Evolutionary conservation across 352 stramenopile genomes (phyloP), one percentile per base, ranked within the genome.

Genomic region (Globisporangium sylvaticum): DNA sequence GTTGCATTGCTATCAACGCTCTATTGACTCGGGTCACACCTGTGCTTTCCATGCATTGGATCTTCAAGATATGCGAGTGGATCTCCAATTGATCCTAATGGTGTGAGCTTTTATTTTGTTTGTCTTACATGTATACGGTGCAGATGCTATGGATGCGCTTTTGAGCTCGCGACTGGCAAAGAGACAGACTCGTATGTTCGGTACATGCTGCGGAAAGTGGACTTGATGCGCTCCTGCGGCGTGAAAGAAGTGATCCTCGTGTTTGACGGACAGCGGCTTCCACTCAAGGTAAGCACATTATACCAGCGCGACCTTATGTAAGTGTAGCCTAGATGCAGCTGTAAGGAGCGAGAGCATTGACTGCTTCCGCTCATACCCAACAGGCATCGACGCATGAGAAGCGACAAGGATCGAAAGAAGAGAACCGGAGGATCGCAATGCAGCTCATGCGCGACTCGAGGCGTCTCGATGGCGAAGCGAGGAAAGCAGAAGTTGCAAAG

Each of bases 81-180:
- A n/a, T 37, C 3, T 9, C 24, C 24, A 22, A 15, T 29, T 32
- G 50, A 56, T 2, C 50, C 54, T 59, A 2, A 59, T 22, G 18
- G 4, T 59, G 54, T n/a, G 50, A 29, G 27, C 53, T 25, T 22
- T 37, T 27, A 22, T 20, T 32, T 25, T 55, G 58, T 22, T 3
- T 42, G 5, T 46, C 7, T 50, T n/a, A n/a, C n/a, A n/a, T n/a
- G n/a, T 22, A 31, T 58, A 5, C 57, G 20, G 29, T 61, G 65
- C 53, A 93, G 84, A 32, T 91, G 83, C 73, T 93, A 93, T 57
- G 81, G 81, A 29, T 93, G 81, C 25, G 85, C 85, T n/a, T 89
- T 82, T 61, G 83, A 93, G 61, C 72, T 93, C 53, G 86, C 81
- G 24, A 89, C 79, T 0, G 81, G 83, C 53, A 78, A 79, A 24